Conservation (phyloP, 2,329 filamentous ascomycete genomes). For the Aspergillus fumigatiaffinis region DNA sequence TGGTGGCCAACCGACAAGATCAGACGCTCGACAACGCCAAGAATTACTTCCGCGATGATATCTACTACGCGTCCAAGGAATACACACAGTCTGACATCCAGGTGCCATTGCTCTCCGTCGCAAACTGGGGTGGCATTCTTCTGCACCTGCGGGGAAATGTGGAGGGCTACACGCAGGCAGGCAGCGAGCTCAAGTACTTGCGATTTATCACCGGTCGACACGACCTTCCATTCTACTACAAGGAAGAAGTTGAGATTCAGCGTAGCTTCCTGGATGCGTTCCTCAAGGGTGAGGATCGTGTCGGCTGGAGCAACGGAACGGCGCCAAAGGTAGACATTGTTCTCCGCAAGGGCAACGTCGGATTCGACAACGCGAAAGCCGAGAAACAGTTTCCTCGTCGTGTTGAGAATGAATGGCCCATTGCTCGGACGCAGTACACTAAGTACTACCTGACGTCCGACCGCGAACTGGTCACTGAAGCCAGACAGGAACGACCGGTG, state of each 20-base stretch:
- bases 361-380: slow-evolving; percentile 49
- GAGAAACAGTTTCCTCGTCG: too few species aligned
- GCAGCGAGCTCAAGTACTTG: slow-evolving; percentile 65
- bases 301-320: slow-evolving; percentile 46
- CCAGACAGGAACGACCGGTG: too few species aligned
- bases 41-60: slow-evolving; percentile 58
- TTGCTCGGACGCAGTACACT: too few species aligned
- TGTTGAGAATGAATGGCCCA: too few species aligned
- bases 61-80: slow-evolving; percentile 63
- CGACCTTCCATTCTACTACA: slow-evolving; percentile 69
- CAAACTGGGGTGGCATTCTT: slow-evolving; percentile 68
- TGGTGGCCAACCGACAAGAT: slow-evolving; percentile 37
- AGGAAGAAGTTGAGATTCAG: slow-evolving; percentile 65
- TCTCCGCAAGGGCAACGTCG: slow-evolving; percentile 63
- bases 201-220: slow-evolving; percentile 67
- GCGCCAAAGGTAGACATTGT: slow-evolving; percentile 58
- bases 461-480: too few species aligned
- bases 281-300: slow-evolving; percentile 61
- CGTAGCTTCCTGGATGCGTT: slow-evolving; percentile 67
- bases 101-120: slow-evolving; percentile 63
- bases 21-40: slow-evolving; percentile 45
- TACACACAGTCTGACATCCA: slow-evolving; percentile 63
- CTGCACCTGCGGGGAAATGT: slow-evolving; percentile 68
- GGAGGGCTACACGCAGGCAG: slow-evolving; percentile 60
- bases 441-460: too few species aligned